These are phyloP conservation scores for Lichtheimia ramosa DNA, from an alignment of 371 early-diverging fungal genomes.

Conservation along the genomic window DNA sequence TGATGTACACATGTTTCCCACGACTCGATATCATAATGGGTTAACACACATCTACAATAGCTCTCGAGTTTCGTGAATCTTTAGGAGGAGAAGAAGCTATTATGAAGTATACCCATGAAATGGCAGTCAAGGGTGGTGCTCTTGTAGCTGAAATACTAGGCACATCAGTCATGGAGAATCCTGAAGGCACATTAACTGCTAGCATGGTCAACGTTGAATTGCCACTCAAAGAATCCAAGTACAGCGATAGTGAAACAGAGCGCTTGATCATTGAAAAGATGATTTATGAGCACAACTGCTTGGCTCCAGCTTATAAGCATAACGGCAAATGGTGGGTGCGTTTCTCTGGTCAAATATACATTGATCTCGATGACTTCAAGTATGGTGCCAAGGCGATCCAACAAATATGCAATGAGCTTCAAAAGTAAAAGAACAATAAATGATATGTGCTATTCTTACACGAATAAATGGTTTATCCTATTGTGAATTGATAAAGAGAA, in stretches of 20 bases:
- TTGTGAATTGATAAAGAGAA: too few relatives aligned
- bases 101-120: constrained; percentile 48
- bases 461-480: too few relatives aligned
- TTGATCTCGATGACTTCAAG: constrained; percentile 53
- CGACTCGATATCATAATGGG: neutral
- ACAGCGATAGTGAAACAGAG: constrained; percentile 15
- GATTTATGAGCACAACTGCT: constrained; percentile 43
- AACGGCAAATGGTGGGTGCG: constrained; percentile 53
- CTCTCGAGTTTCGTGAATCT: constrained; percentile 51
- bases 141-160: constrained; percentile 56
- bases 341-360: constrained; percentile 62
- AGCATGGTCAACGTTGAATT: constrained; percentile 65
- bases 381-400: constrained; percentile 43
- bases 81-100: constrained; percentile 60
- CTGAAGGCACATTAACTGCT: constrained; percentile 36
- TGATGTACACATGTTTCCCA: too few relatives aligned
- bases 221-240: constrained; percentile 38
- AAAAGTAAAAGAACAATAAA: constrained; percentile 8
- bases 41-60: constrained; percentile 7
- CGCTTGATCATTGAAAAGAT: constrained; percentile 37
- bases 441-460: too few relatives aligned
- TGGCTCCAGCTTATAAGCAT: constrained; percentile 45
- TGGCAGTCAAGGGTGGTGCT: constrained; percentile 63
- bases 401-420: constrained; percentile 33
- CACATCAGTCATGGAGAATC: constrained; percentile 59